Evolutionary conservation across 176 grass and related monocot genomes (phyloP).

Genomic region (Aegilops speltoides): DNA sequence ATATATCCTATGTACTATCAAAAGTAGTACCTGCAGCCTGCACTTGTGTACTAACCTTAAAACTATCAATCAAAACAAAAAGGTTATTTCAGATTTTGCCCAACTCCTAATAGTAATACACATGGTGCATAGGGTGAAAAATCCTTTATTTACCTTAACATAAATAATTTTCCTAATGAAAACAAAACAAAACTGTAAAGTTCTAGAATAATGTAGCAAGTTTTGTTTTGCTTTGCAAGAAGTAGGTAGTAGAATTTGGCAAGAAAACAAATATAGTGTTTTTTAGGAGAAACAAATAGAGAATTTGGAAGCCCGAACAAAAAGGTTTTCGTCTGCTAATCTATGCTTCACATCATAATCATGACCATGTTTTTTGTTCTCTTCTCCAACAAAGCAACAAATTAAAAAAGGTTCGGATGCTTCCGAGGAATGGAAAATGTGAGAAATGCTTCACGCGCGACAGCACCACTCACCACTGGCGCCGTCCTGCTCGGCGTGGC

Average conservation of each 20-base stretch:
- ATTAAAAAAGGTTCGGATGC: conserved; percentile 17
- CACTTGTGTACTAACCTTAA: conserved; percentile 50
- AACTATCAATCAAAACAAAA: conserved; percentile 36
- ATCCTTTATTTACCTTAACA: background rate
- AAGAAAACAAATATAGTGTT: conserved; percentile 23
- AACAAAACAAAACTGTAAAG: background rate
- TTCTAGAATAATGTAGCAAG: background rate
- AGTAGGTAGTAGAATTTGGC: conserved; percentile 29
- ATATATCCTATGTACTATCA: conserved; percentile 9
- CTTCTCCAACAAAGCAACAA: conserved; percentile 41
- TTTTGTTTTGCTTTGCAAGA: conserved; percentile 24
- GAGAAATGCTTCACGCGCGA: conserved; percentile 43
- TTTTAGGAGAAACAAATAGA: background rate
- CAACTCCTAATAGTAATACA: background rate
- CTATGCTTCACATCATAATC: conserved; percentile 39
- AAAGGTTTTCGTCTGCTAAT: conserved; percentile 44
- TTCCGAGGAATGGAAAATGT: conserved; percentile 36
- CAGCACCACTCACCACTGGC: conserved; percentile 54
- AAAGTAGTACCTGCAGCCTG: conserved; percentile 2
- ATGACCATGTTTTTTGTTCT: conserved; percentile 44
- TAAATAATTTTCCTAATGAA: background rate
- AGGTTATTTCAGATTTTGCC: conserved; percentile 26
- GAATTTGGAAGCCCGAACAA: conserved; percentile 40
- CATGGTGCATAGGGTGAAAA: background rate
- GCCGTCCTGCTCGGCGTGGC: conserved; percentile 6